Base-by-base conservation (phyloP, 306 rosid genomes). In the Inga leiocalycina region DNA sequence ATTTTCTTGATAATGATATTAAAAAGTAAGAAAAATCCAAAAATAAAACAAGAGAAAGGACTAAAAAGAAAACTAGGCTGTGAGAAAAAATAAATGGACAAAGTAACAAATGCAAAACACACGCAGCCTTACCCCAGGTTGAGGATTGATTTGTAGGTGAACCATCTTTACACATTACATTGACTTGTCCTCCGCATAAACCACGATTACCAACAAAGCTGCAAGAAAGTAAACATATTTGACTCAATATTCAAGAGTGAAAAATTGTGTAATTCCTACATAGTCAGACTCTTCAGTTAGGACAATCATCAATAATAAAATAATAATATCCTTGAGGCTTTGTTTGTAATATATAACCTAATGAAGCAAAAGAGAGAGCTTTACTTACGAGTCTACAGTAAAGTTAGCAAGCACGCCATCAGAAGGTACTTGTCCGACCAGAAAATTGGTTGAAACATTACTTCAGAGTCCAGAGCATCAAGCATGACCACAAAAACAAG, bases 201-300 rank as follows among this genome's bases (percentile, higher is more conserved):
- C 91, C 98, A 81, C 97, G 99, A 64, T 97, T 97, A 84, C 99
- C 98, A 76, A 82, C 86, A 89, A 94, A 97, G 76, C 99, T 97
- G 91, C 88, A 77, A 84, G 64, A 72, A 83, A 57, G 76, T 57
- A 45, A 20, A 73, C 35, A 72, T 22, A 66, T 56, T 83, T 81
- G 77, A 82, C 51, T 81, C 74, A 85, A 76, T 76, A 79, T 52
- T 75, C 66, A 54, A 74, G 72, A 74, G 57, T 61, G n/a, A 16
- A 68, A 35, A 56, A 35, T 11, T 59, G 4, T n/a, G 56, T 32
- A 64, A 51, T 46, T 67, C 46, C 79, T 44, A 51, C 13, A 51
- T 8, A 74, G 67, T 20, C 10, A 75, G 66, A 75, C 71, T 41
- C 41, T 12, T 74, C 70, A 67, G 64, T 70, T 57, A 27, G 78